phyloP scores from a whole-genome alignment of 371 early-diverging fungal species.

The Mucor velutinosus region DNA sequence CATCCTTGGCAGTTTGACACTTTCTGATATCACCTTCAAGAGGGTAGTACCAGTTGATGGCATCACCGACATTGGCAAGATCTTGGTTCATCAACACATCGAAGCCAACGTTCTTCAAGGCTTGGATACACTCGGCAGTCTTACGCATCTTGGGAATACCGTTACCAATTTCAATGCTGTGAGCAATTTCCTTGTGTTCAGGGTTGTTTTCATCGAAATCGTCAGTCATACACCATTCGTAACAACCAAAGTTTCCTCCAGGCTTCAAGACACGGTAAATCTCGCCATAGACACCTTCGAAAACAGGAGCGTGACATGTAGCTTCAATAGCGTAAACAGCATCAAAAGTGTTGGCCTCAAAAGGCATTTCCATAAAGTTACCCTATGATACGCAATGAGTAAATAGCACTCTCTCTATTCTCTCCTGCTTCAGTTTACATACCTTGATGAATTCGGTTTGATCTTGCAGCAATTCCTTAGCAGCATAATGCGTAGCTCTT shows the following conservation, averaged over 20 bases:
- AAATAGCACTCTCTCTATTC: background rate
- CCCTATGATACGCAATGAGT: constrained; percentile 52
- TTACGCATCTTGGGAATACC: constrained; percentile 84
- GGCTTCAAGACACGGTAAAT: constrained; percentile 91
- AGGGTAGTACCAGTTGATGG: constrained; percentile 83
- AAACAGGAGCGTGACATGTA: constrained; percentile 82
- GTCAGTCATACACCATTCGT: constrained; percentile 93
- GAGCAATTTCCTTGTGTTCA: constrained; percentile 74
- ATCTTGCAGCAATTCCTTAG: constrained; percentile 61
- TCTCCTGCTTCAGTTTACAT: background rate
- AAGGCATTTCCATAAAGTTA: constrained; percentile 92
- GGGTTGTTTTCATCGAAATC: constrained; percentile 76
- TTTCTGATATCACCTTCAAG: constrained; percentile 67
- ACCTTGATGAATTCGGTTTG: constrained; percentile 65
- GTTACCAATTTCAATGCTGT: constrained; percentile 86
- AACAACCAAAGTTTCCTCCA: constrained; percentile 86
- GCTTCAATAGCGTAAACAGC: constrained; percentile 94
- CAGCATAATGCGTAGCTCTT: constrained; percentile 76
- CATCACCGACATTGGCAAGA: constrained; percentile 66
- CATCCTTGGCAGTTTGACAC: constrained; percentile 64
- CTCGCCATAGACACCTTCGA: constrained; percentile 86
- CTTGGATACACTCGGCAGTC: constrained; percentile 69
- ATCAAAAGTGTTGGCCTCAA: constrained; percentile 80
- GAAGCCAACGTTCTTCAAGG: constrained; percentile 84
- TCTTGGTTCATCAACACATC: constrained; percentile 74